A percentile compares a stretch with the other conserved stretches of the same genome.
phyloP scores from a whole-genome alignment of 2,329 filamentous ascomycete species.

The Talaromyces sp. region DNA sequence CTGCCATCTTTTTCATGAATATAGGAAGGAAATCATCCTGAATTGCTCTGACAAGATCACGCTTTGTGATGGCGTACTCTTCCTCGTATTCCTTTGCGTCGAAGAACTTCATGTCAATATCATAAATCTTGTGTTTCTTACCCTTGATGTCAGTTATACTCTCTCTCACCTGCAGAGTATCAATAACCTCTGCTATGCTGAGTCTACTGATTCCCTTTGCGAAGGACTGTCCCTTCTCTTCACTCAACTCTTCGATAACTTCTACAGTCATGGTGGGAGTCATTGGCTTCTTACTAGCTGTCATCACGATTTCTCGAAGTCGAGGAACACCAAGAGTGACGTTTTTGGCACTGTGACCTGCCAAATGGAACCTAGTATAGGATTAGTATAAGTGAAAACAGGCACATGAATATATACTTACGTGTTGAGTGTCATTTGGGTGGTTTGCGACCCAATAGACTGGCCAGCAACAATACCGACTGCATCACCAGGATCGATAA shows the following conservation, averaged over 20 bases:
- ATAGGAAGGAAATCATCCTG: slow-evolving; percentile 74
- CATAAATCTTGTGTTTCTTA: slow-evolving; percentile 78
- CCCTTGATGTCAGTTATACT: slow-evolving; percentile 64
- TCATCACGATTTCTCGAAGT: slow-evolving; percentile 97
- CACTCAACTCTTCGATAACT: slow-evolving; percentile 68
- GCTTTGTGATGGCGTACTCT: slow-evolving; percentile 77
- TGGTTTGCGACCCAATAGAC: slow-evolving; percentile 94
- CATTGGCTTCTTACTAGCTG: slow-evolving; percentile 81
- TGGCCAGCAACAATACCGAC: slow-evolving; percentile 96
- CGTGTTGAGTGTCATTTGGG: slow-evolving; percentile 98
- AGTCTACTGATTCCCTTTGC: slow-evolving; percentile 89
- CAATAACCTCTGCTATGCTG: slow-evolving; percentile 77
- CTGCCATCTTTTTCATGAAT: slow-evolving; percentile 68
- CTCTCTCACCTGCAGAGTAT: slow-evolving; percentile 78
- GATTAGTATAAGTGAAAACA: not conserved
- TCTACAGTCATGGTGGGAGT: slow-evolving; percentile 76
- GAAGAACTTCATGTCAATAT: slow-evolving; percentile 80
- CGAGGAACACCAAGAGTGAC: slow-evolving; percentile 98
- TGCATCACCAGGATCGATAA: slow-evolving; percentile 92
- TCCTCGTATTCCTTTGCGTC: slow-evolving; percentile 76
- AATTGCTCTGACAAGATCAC: slow-evolving; percentile 76
- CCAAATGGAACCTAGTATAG: slow-evolving; percentile 74
- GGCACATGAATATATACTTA: not conserved
- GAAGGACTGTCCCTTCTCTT: slow-evolving; percentile 71
- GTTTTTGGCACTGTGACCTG: slow-evolving; percentile 96